phyloP scores from a whole-genome alignment of 129 eudicot genomes.

The Kitagawia praeruptora region DNA sequence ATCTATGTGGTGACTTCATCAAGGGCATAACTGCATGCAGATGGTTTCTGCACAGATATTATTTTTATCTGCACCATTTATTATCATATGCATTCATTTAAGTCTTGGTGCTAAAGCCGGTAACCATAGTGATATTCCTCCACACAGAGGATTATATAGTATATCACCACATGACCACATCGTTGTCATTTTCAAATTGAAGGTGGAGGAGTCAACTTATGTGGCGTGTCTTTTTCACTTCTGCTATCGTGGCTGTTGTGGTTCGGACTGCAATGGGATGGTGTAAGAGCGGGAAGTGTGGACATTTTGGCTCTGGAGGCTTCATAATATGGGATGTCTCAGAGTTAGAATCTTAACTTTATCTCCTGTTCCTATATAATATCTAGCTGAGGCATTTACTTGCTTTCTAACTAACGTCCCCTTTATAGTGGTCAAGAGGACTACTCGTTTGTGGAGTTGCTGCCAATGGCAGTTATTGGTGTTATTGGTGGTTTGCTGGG shows the following conservation, averaged over 20 bases:
- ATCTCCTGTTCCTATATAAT: slow-evolving; percentile 9
- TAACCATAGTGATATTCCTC: background rate
- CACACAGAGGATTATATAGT: background rate
- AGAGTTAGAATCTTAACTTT: slow-evolving; percentile 45
- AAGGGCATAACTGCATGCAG: background rate
- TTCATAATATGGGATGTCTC: slow-evolving; percentile 97
- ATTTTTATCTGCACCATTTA: background rate
- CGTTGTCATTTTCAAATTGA: slow-evolving; percentile 18
- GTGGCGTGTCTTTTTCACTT: slow-evolving; percentile 99
- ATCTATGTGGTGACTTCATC: background rate
- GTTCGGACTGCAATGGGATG: slow-evolving; percentile 97
- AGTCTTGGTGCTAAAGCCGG: background rate
- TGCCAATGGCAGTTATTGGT: slow-evolving; percentile 98
- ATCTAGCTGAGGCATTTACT: slow-evolving; percentile 6
- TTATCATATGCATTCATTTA: background rate
- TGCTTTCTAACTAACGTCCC: slow-evolving; percentile 18
- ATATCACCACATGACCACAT: background rate
- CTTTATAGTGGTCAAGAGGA: slow-evolving; percentile 95
- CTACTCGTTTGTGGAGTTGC: slow-evolving; percentile 85
- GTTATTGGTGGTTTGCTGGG: slow-evolving; percentile 99
- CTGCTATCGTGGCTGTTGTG: slow-evolving; percentile 96
- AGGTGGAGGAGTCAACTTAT: slow-evolving; percentile 99
- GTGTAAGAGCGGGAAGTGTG: slow-evolving; percentile 86
- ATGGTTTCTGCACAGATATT: background rate
- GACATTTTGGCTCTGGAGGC: slow-evolving; percentile 98